Evolutionary conservation across 1,284 basidiomycete species (phyloP), one percentile per base, ranked within the genome.

Genomic region (Erythrobasidium hasegawianum): DNA sequence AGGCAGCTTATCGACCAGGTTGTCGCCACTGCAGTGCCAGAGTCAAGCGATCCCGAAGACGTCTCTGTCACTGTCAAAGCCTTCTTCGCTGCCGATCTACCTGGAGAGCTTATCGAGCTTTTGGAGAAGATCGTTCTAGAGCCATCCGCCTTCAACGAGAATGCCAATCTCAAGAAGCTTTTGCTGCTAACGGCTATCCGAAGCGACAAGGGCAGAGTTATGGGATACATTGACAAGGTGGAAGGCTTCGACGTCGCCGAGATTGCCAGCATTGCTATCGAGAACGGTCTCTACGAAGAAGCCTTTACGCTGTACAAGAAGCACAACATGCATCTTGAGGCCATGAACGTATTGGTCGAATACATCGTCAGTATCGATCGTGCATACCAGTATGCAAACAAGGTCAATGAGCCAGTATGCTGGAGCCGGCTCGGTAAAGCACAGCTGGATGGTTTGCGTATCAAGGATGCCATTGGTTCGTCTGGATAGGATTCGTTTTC

Each of bases 121-220:
- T 81, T 99, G 71, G 96, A 99, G 83, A 98, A 98, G 83, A 97
- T 99, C 76, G 89, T 98, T 76, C 86, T 99, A 64, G 93, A 98
- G 78, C 88, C 89, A 0, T 97, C 95, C 39, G 89, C 96, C 7
- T 98, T 99, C 85, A 92, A 88, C 76, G 95, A 98, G 80, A 98
- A 98, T 81, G 86, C 86, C 75, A 95, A 91, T 76, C 82, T 97
- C 39, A 93, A 97, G 81, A 96, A 96, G 78, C 82, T 99, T 69
- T 81, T 99, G 70, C 83, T 99, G 76, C 83, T 99, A 68, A 98
- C 96, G 2, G 93, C 96, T 41, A 90, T 99, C 74, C 89, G 94
- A 70, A 91, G 95, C 20, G 96, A 98, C 81, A 97, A 96, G 82
- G 94, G 93, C 78, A 97, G 97, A 80, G 96, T 98, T 43, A 93